These are phyloP conservation scores for Rhodotorula sp. DNA, from an alignment of 1,284 basidiomycete species.

Conservation along the genomic window DNA sequence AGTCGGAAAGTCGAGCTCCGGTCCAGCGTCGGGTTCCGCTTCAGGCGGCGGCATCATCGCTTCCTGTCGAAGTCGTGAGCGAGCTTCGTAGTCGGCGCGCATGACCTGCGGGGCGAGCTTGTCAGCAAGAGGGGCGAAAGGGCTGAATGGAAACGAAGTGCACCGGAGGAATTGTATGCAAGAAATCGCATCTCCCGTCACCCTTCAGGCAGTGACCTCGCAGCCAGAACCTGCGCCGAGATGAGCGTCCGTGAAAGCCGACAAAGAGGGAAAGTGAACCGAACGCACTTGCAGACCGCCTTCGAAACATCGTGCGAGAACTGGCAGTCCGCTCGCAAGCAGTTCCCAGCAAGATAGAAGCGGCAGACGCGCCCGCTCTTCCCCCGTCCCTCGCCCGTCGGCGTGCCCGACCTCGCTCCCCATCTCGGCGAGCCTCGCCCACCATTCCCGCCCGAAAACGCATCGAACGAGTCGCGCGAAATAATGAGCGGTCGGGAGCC, in stretches of 20 bases:
- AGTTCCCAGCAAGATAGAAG: slow-evolving; percentile 95
- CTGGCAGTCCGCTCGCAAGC: slow-evolving; percentile 89
- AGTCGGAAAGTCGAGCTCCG: slow-evolving; percentile 71
- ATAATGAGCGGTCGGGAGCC: slow-evolving; percentile 41
- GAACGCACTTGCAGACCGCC: slow-evolving; percentile 60
- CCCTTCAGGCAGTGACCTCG: slow-evolving; percentile 93
- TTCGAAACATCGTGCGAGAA: slow-evolving; percentile 59
- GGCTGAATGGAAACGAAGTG: not conserved
- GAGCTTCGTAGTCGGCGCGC: slow-evolving; percentile 37
- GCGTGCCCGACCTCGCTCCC: slow-evolving; percentile 25
- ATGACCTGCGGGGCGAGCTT: slow-evolving; percentile 29
- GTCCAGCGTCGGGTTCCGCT: slow-evolving; percentile 23
- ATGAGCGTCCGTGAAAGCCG: not conserved
- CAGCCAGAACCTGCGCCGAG: slow-evolving; percentile 92
- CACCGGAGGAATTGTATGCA: slow-evolving; percentile 34
- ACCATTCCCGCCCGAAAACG: slow-evolving; percentile 28
- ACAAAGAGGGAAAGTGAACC: not conserved
- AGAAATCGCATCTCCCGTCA: slow-evolving; percentile 56
- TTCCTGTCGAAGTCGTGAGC: slow-evolving; percentile 13
- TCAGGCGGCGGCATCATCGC: slow-evolving; percentile 14
- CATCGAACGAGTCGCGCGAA: slow-evolving; percentile 42
- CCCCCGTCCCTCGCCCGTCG: slow-evolving; percentile 27
- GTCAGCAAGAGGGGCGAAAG: not conserved
- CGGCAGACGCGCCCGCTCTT: slow-evolving; percentile 66
- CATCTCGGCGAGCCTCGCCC: slow-evolving; percentile 34